Conservation (phyloP, 2,329 filamentous ascomycete species). For the Fusarium acutatum region DNA sequence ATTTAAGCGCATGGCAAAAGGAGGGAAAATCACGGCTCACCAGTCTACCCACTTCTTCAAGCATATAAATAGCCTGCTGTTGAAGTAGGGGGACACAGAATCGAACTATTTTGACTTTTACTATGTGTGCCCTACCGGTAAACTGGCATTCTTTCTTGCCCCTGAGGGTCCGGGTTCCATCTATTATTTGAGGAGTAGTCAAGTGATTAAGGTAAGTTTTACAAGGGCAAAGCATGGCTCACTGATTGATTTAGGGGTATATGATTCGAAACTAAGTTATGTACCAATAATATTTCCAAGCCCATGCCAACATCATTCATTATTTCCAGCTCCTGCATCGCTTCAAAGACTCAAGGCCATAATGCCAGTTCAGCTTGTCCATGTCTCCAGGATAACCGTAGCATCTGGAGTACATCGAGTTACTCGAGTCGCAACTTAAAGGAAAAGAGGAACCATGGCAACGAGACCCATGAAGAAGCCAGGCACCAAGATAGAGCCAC, state of each 20-base stretch:
- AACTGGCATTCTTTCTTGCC: neutral
- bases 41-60: neutral
- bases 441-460: constrained; percentile 38
- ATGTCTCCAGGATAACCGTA: neutral
- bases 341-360: neutral
- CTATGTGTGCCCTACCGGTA: neutral
- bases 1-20: constrained; percentile 24
- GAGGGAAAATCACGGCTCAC: constrained; percentile 17
- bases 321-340: neutral
- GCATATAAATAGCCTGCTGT: constrained; percentile 1
- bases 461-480: constrained; percentile 36
- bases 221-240: neutral
- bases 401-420: neutral
- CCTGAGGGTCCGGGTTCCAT: neutral
- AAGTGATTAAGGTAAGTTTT: neutral
- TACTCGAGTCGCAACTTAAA: constrained; percentile 20
- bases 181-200: neutral
- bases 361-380: neutral
- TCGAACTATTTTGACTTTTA: constrained; percentile 14
- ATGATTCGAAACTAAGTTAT: constrained; percentile 2
- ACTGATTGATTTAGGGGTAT: constrained; percentile 17
- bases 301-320: constrained; percentile 8
- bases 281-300: neutral
- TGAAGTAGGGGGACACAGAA: constrained; percentile 16
- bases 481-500: constrained; percentile 31